A percentile compares a stretch with the other conserved stretches of the same genome.
phyloP scores from a whole-genome alignment of 306 rosid genomes.

The Begonia fuchsioides region DNA sequence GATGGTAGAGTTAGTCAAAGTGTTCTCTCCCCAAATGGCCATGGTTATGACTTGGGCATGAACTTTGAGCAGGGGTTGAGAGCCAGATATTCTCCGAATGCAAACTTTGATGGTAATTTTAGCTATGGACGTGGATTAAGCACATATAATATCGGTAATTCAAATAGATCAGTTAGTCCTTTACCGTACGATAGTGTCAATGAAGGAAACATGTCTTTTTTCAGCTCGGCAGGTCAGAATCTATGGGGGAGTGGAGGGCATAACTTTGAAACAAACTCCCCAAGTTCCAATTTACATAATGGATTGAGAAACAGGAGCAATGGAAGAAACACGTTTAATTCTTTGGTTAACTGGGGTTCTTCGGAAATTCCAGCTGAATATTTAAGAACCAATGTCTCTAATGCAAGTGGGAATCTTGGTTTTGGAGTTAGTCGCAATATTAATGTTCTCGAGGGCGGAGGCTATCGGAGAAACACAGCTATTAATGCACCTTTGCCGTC shows the following conservation, averaged over 20 bases:
- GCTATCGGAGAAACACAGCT: constrained; percentile 53
- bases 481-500: constrained; percentile 24
- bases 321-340: constrained; percentile 23
- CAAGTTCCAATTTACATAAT: constrained; percentile 45
- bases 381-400: constrained; percentile 36
- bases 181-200: constrained; percentile 52
- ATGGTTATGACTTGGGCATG: constrained; percentile 71
- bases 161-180: constrained; percentile 54
- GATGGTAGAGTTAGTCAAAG: constrained; percentile 61
- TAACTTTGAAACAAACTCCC: constrained; percentile 42
- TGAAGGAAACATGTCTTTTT: constrained; percentile 66
- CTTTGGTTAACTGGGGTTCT: constrained; percentile 59
- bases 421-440: constrained; percentile 44
- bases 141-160: constrained; percentile 48
- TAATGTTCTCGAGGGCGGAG: constrained; percentile 51
- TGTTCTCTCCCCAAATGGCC: constrained; percentile 56
- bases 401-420: constrained; percentile 40
- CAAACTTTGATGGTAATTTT: constrained; percentile 43
- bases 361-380: constrained; percentile 43
- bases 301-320: constrained; percentile 25
- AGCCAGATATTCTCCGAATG: constrained; percentile 58
- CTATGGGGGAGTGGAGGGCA: constrained; percentile 73
- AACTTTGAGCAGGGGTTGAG: constrained; percentile 60
- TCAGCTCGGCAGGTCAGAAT: constrained; percentile 57
- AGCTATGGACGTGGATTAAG: constrained; percentile 63